Percentiles rank a stretch among this genome's conserved stretches.
Conservation (phyloP, 306 rosid species). For the Vicia villosa region DNA sequence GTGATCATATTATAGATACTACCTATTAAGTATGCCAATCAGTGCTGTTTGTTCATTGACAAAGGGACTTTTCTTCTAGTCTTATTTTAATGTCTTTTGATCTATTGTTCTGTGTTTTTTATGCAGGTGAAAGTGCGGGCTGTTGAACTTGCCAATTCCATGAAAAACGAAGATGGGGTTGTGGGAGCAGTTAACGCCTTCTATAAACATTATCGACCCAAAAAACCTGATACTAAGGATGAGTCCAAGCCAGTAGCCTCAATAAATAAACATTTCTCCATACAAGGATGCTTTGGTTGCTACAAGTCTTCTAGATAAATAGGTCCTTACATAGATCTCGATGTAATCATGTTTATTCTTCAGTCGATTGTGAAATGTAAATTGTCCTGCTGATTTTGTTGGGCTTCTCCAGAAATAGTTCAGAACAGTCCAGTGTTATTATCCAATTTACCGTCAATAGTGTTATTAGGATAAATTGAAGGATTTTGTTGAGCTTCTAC, state of each 20-base stretch:
- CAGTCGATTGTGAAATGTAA: conserved; percentile 27
- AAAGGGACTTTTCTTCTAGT: not conserved
- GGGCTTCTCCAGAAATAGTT: conserved; percentile 23
- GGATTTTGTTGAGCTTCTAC: no score
- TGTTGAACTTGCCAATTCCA: conserved; percentile 63
- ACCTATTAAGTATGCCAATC: not conserved
- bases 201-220: conserved; percentile 60
- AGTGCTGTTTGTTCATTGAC: conserved; percentile 16
- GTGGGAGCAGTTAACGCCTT: conserved; percentile 81
- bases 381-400: conserved; percentile 33
- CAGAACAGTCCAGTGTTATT: not conserved
- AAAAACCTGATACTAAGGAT: not conserved
- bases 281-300: conserved; percentile 55
- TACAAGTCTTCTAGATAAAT: conserved; percentile 25
- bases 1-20: not conserved
- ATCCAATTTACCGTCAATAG: not conserved
- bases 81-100: not conserved
- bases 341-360: conserved; percentile 12
- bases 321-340: not conserved
- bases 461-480: not conserved
- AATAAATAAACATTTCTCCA: conserved; percentile 25
- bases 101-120: conserved; percentile 7
- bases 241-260: conserved; percentile 2
- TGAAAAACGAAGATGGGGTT: conserved; percentile 84
- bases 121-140: conserved; percentile 75